Evolutionary conservation across 176 grass and related monocot genomes (phyloP), one percentile per base, ranked within the genome.

Genomic region (Cenchrus fungigraminus): DNA sequence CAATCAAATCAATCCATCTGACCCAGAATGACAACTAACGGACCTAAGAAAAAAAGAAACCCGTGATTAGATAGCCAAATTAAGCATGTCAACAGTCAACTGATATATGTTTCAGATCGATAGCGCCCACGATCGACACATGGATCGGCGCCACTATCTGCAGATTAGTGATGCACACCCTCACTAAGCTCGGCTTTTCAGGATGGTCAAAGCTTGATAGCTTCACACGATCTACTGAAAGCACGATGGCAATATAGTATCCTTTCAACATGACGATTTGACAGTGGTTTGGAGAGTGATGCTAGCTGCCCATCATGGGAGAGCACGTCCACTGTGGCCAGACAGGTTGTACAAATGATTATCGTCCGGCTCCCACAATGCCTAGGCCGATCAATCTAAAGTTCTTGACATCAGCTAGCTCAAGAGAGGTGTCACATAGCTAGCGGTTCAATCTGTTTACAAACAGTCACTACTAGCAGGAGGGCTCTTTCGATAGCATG

Each of bases 121-220:
- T 19, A 4, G 50, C 34, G 1, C 14, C 50, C 32, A 8, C 1
- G 22, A 12, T 19, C 34, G 4, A 77, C 50, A 57, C 34, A 10
- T 47, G 63, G 51, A 85, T 2, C 1, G 15, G n/a, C 22, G 2
- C 50, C 20, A 46, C 37, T 58, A 34, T 14, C 73, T 34, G 46
- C 62, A 16, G 20, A 57, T 55, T 17, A 77, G 51, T 77, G 51
- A 77, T 19, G 47, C 44, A 22, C 17, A 13, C 61, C 61, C 29
- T 45, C 46, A 76, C 60, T 76, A 67, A 32, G n/a, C 19, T 66
- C 47, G 14, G 19, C 25, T 22, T 56, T 67, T 76, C 34, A 46
- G 49, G 14, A 5, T 72, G 60, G 86, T 88, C 80, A 88, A 84
- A 76, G 73, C 72, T 25, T 54, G 71, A 65, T 14, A 75, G 58